phyloP scores from a whole-genome alignment of 176 grass and related monocot genomes.

The Thalia dealbata region DNA sequence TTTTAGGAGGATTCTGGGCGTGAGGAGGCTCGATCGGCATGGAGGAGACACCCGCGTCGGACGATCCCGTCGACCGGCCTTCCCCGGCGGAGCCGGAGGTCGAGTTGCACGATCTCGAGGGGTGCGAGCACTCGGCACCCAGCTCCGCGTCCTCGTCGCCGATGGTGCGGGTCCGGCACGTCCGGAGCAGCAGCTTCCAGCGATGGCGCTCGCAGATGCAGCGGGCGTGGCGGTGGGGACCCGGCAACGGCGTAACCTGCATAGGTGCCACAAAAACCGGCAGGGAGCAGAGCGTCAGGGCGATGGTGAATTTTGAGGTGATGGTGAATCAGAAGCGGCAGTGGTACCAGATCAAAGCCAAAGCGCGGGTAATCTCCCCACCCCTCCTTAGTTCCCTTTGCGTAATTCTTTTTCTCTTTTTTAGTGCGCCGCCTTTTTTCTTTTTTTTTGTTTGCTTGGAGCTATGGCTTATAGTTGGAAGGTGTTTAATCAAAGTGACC shows the following conservation, averaged over 20 bases:
- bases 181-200: slow-evolving; percentile 76
- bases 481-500: not conserved
- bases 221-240: slow-evolving; percentile 81
- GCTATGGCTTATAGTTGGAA: slow-evolving; percentile 6
- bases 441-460: slow-evolving; percentile 2
- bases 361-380: slow-evolving; percentile 39
- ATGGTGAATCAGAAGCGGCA: slow-evolving; percentile 96
- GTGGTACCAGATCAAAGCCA: slow-evolving; percentile 80
- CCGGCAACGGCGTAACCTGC: slow-evolving; percentile 20
- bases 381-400: not conserved
- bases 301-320: slow-evolving; percentile 60
- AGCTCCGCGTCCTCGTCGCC: slow-evolving; percentile 20
- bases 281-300: slow-evolving; percentile 46
- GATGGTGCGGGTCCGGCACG: slow-evolving; percentile 35
- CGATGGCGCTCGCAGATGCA: slow-evolving; percentile 77
- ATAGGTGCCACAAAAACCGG: slow-evolving; percentile 21
- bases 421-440: not conserved
- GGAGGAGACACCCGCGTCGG: not conserved
- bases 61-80: not conserved
- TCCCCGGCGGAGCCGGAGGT: not conserved
- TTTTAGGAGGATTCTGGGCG: not conserved
- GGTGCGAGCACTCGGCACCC: not conserved
- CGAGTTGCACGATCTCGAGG: not conserved
- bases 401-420: not conserved
- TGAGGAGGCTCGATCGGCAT: slow-evolving; percentile 1